Base-by-base conservation (phyloP, 257 asterid genomes). In the Capsicum rhomboideum region DNA sequence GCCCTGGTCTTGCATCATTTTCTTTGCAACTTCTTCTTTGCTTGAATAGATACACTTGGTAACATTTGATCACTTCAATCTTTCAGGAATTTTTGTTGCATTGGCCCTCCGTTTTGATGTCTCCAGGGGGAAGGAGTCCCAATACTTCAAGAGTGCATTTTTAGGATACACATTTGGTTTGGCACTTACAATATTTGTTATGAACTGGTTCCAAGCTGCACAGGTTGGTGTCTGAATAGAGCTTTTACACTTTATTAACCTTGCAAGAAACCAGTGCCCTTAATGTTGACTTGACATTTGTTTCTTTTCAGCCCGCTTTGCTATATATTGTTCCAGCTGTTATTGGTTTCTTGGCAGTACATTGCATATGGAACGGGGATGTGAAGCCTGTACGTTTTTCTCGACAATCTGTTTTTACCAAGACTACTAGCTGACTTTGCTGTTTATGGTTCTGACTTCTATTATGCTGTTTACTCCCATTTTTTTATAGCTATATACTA, bases 151-250 rank as follows among this genome's bases (percentile, higher is more conserved):
- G 89, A 96, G 99, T 85, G 96, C 98, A 86, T 96, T 94, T 89
- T 86, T 91, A 66, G 99, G 99, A 85, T 94, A 96, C 67, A 61
- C 90, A 49, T 89, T 84, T 64, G 99, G 98, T 85, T 85, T 96
- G 85, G 85, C 92, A 69, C 90, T 88, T 52, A 96, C 99, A 14
- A 96, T 96, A 81, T 54, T 92, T 37, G 97, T 94, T 82, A 96
- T 96, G 99, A 96, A 94, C 89, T 96, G 99, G 99, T 96, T 93
- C 90, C 98, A 96, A 92, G 98, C 99, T 84, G 99, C 98, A 82
- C 99, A 96, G 92, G 99, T 93, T 77, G 59, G 90, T 72, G n/a
- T 23, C 56, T 34, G n/a, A 31, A 82, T 71, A 12, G 20, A 37
- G 13, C 78, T 44, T 58, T 82, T 59, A 40, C 37, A 42, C 66